Conservation (phyloP, 192 early-diverging fungal species). For the Linnemannia hyalina region DNA sequence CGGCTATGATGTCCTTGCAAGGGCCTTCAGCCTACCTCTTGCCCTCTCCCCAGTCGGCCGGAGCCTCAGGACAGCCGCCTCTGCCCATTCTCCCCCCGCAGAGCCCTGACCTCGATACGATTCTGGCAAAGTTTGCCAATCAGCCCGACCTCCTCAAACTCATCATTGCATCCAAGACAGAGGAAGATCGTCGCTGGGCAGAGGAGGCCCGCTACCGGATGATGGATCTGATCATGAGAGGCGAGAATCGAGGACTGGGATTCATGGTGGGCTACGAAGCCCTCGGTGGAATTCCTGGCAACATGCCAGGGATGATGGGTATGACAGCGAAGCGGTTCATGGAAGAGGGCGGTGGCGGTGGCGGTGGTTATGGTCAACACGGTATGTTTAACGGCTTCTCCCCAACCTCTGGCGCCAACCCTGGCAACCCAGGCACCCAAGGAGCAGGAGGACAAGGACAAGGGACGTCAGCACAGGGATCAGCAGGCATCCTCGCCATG, state of each 20-base stretch:
- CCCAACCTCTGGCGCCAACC: constrained; percentile 14
- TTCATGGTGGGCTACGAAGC: constrained; percentile 32
- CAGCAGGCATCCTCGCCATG: not conserved
- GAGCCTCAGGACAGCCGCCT: constrained; percentile 5
- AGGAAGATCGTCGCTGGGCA: constrained; percentile 65
- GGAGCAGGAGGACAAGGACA: constrained; percentile 2
- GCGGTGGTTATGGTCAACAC: constrained; percentile 25
- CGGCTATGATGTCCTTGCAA: constrained; percentile 46
- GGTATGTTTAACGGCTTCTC: constrained; percentile 18
- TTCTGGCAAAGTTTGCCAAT: constrained; percentile 56
- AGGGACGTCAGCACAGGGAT: constrained; percentile 1
- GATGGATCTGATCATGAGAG: constrained; percentile 39
- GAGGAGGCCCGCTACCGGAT: constrained; percentile 64
- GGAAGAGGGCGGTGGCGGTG: constrained; percentile 28
- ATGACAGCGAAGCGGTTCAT: constrained; percentile 41
- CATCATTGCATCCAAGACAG: constrained; percentile 63
- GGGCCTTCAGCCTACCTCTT: constrained; percentile 34
- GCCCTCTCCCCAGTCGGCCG: constrained; percentile 30
- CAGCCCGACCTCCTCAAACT: constrained; percentile 64
- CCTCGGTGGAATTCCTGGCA: constrained; percentile 38
- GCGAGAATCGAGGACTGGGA: constrained; percentile 32
- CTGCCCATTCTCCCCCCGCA: constrained; percentile 25
- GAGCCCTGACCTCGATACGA: constrained; percentile 58
- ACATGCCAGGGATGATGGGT: constrained; percentile 32
- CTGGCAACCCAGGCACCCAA: constrained; percentile 7